These are phyloP conservation scores for Arthrobotrys entomopaga DNA, from an alignment of 2,329 filamentous ascomycete species.

Conservation along the genomic window DNA sequence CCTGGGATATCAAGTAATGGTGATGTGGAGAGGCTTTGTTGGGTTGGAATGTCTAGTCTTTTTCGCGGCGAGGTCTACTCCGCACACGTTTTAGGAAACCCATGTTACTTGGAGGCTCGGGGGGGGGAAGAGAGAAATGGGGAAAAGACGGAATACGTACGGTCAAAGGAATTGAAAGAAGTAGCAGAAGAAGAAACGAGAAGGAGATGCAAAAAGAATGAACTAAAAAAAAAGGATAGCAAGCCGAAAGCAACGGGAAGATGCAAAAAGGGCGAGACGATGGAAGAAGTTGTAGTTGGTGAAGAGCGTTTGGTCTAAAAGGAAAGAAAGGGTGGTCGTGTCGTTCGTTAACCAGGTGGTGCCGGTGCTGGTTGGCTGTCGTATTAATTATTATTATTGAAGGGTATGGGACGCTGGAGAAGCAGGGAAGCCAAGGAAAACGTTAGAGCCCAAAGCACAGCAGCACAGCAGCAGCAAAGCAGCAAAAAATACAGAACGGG, in stretches of 20 bases:
- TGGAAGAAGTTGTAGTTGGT: slow-evolving; percentile 50
- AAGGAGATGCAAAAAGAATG: slow-evolving; percentile 59
- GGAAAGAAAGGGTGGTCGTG: slow-evolving; percentile 50
- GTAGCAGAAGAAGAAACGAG: slow-evolving; percentile 55
- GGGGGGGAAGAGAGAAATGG: slow-evolving; percentile 45
- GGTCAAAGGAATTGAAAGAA: slow-evolving; percentile 17
- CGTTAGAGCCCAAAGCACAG: slow-evolving; percentile 54
- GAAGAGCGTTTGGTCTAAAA: slow-evolving; percentile 34
- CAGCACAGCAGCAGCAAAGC: slow-evolving; percentile 50
- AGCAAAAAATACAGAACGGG: not conserved
- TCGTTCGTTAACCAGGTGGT: slow-evolving; percentile 51
- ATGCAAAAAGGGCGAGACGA: slow-evolving; percentile 7
- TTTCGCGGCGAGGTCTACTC: slow-evolving; percentile 47
- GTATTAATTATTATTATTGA: slow-evolving; percentile 50
- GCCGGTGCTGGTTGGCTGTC: slow-evolving; percentile 24
- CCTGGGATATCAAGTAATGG: slow-evolving; percentile 51
- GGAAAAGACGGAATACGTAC: slow-evolving; percentile 19
- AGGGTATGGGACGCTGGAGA: slow-evolving; percentile 5
- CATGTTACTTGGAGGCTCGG: slow-evolving; percentile 48
- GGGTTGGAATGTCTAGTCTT: slow-evolving; percentile 52
- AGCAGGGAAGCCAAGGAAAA: slow-evolving; percentile 56
- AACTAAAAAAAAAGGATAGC: slow-evolving; percentile 58
- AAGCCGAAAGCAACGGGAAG: slow-evolving; percentile 58
- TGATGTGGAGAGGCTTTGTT: slow-evolving; percentile 47
- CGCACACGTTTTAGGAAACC: slow-evolving; percentile 58